Conservation (phyloP, 2,329 filamentous ascomycete species). For the Aspergillus glaucus region DNA sequence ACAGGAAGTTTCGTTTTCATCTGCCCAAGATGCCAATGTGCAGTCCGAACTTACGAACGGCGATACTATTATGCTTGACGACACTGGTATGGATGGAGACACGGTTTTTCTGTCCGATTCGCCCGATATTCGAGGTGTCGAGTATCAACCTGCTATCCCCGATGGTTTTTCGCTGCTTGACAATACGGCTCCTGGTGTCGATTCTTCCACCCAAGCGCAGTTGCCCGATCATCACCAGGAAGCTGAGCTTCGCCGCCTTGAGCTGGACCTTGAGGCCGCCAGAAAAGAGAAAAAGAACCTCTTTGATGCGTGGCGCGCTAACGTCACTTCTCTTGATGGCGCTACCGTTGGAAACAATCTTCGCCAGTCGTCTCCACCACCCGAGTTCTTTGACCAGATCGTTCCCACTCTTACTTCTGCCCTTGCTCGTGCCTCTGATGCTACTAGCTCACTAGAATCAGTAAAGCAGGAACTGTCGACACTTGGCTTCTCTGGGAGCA, state of each 20-base stretch:
- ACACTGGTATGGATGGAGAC: constrained; percentile 19
- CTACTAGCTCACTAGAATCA: constrained; percentile 28
- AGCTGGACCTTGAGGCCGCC: constrained; percentile 33
- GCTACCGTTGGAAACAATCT: constrained; percentile 14
- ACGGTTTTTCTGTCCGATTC: constrained; percentile 27
- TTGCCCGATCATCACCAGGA: constrained; percentile 10
- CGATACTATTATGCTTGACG: constrained; percentile 25
- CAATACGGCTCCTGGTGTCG: constrained; percentile 5
- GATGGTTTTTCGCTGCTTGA: constrained; percentile 14
- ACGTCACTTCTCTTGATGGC: constrained; percentile 18
- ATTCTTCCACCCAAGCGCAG: constrained; percentile 15
- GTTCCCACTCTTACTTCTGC: constrained; percentile 30
- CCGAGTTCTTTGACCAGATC: constrained; percentile 33
- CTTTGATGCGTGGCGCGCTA: constrained; percentile 34
- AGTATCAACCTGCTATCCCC: constrained; percentile 6
- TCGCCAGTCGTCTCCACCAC: constrained; percentile 29
- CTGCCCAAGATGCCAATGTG: background rate
- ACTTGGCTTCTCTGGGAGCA: constrained; percentile 34
- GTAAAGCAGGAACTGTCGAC: constrained; percentile 30
- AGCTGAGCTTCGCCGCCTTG: constrained; percentile 24
- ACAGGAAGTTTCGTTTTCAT: constrained; percentile 15
- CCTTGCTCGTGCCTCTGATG: constrained; percentile 33
- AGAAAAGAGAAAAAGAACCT: constrained; percentile 34
- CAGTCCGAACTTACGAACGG: constrained; percentile 9
- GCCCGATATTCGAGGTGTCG: constrained; percentile 20